Base-by-base conservation (phyloP, 2,329 filamentous ascomycete genomes). In the Xylaria sp. region DNA sequence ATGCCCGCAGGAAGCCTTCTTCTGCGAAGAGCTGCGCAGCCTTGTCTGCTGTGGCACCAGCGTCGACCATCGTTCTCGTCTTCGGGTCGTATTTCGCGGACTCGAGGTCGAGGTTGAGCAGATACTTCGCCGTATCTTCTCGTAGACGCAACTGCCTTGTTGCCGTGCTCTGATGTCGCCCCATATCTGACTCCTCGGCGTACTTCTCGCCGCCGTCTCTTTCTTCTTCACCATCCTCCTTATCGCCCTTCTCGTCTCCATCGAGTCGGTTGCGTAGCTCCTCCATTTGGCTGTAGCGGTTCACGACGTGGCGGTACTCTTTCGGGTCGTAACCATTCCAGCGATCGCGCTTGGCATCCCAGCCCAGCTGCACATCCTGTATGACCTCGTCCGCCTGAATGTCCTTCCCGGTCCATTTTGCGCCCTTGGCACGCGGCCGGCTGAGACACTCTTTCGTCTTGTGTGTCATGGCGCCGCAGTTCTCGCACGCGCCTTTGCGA, bases 61-160 rank as follows among this genome's bases (percentile, higher is more conserved):
- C 89, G 76, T 97, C 93, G 25, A 97, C 91, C 85, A 99, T 93
- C 9, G 92, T 91, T 73, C 96, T 87, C 13, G 94, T 97, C 78
- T 99, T 99, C 0, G 96, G 96, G 76, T 99, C 95, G 80, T 99
- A 99, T 79, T 97, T 96, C 1, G 96, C 96, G 1, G 94, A 97
- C 75, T 99, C 96, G 2, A 97, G 85, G 76, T 99, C 96, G 31
- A 99, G 87, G 76, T 98, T 98, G 9, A 97, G 83, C 2, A 99
- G 85, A 77, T 99, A 99, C 76, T 97, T 98, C 25, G 96, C 96
- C 0, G 96, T 99, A 78, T 99, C 96, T 81, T 99, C 96, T 78
- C 96, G 88, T 77, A 99, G 89, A 69, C 96, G 89, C 64, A 99
- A 84, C 76, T 98, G 96, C 65, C 94, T 87, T 1, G 96, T 97